These are phyloP conservation scores for Debaryomyces robertsiae DNA, from an alignment of 1,139 yeast genomes.

Conservation along the genomic window DNA sequence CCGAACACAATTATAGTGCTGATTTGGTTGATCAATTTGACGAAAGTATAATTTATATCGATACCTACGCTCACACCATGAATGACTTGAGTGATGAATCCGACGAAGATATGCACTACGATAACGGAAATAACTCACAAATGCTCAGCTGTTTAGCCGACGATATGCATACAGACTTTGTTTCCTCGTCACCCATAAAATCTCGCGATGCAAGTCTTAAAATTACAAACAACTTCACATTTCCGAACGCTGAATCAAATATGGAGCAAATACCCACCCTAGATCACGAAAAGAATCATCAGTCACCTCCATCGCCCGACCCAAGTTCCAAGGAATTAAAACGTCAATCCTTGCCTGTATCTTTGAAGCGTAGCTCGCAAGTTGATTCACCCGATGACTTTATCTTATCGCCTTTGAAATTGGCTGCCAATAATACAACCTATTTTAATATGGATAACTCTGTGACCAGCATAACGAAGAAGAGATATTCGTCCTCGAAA, in stretches of 20 bases:
- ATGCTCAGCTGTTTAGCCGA: constrained; percentile 25
- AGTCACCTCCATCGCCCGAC: constrained; percentile 42
- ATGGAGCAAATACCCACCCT: not conserved
- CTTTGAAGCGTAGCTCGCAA: constrained; percentile 24
- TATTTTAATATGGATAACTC: constrained; percentile 24
- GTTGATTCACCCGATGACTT: constrained; percentile 35
- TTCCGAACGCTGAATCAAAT: constrained; percentile 21
- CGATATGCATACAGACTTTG: constrained; percentile 20
- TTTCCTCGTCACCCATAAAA: constrained; percentile 32
- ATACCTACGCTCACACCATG: constrained; percentile 25
- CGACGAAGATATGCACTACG: constrained; percentile 21
- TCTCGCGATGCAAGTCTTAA: constrained; percentile 24
- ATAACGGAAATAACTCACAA: constrained; percentile 22
- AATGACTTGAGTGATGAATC: constrained; percentile 27
- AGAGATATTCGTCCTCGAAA: constrained; percentile 33
- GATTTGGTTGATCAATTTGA: constrained; percentile 7
- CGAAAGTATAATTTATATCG: constrained; percentile 21
- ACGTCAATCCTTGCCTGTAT: constrained; percentile 41
- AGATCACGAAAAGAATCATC: constrained; percentile 11
- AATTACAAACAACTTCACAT: constrained; percentile 27
- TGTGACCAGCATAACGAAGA: constrained; percentile 14
- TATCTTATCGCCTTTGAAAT: constrained; percentile 47
- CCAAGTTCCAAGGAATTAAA: constrained; percentile 28
- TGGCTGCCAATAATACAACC: constrained; percentile 25
- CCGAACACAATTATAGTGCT: constrained; percentile 6